These are phyloP conservation scores for Candida sp. DNA, from an alignment of 1,139 yeast genomes.

Conservation along the genomic window DNA sequence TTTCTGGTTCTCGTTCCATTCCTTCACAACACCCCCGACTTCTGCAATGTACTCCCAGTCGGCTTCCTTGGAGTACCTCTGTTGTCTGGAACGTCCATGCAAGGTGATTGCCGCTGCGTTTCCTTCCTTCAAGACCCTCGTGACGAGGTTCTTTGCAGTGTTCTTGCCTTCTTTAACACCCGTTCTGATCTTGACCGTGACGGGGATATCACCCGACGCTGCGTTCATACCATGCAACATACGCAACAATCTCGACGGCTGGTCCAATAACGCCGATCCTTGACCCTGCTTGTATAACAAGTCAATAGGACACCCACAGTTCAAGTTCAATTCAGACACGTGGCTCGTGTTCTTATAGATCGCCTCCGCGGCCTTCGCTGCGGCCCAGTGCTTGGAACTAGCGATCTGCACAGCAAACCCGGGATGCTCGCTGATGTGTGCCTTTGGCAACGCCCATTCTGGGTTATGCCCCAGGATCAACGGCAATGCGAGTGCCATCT, in stretches of 20 bases:
- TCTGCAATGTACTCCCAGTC: slow-evolving; percentile 91
- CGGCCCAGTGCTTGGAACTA: slow-evolving; percentile 91
- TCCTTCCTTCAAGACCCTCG: slow-evolving; percentile 72
- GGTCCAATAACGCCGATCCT: slow-evolving; percentile 93
- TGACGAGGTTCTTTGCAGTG: slow-evolving; percentile 78
- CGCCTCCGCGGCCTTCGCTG: slow-evolving; percentile 88
- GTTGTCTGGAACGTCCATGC: slow-evolving; percentile 97
- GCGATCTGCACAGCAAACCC: slow-evolving; percentile 97
- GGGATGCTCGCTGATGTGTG: slow-evolving; percentile 80
- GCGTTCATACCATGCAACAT: slow-evolving; percentile 90
- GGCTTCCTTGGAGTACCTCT: slow-evolving; percentile 88
- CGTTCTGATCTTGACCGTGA: slow-evolving; percentile 90
- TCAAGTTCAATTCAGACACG: slow-evolving; percentile 83
- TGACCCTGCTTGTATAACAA: slow-evolving; percentile 91
- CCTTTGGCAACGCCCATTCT: slow-evolving; percentile 98
- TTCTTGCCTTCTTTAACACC: slow-evolving; percentile 89
- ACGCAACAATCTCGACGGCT: slow-evolving; percentile 79
- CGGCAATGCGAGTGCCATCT: slow-evolving; percentile 93
- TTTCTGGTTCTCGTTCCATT: slow-evolving; percentile 56
- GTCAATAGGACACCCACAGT: slow-evolving; percentile 98
- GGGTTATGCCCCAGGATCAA: slow-evolving; percentile 87
- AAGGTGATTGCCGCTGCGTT: slow-evolving; percentile 91
- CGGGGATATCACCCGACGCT: slow-evolving; percentile 87
- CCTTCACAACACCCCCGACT: slow-evolving; percentile 71
- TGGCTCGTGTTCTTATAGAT: slow-evolving; percentile 57